These are phyloP conservation scores for Lactifluus hygrophoroides DNA, from an alignment of 768 basidiomycete genomes.

Conservation along the genomic window DNA sequence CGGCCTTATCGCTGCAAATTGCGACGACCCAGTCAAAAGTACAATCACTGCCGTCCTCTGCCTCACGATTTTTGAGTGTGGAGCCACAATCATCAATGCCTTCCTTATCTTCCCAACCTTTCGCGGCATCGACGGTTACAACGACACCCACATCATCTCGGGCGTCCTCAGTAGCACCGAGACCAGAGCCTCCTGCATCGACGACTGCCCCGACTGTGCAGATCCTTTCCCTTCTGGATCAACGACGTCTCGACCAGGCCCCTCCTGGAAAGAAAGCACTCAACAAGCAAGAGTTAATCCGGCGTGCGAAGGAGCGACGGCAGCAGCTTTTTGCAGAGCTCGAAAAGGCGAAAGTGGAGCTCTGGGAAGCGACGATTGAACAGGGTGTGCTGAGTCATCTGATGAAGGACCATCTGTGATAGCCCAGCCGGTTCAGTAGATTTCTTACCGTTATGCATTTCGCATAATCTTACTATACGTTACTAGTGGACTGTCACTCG, in stretches of 20 bases:
- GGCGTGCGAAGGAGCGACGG: constrained; percentile 46
- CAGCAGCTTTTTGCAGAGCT: constrained; percentile 46
- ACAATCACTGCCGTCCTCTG: neutral
- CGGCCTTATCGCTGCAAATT: constrained; percentile 14
- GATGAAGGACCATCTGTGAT: constrained; percentile 26
- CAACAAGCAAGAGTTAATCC: constrained; percentile 39
- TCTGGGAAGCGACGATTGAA: constrained; percentile 71
- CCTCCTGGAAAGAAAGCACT: constrained; percentile 13
- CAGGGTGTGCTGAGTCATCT: constrained; percentile 52
- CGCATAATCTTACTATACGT: neutral
- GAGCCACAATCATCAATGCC: neutral
- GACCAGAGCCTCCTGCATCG: neutral
- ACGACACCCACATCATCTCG: neutral
- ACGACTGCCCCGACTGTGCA: constrained; percentile 7
- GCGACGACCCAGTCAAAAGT: constrained; percentile 6
- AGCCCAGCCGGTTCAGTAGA: neutral
- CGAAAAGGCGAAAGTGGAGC: constrained; percentile 49
- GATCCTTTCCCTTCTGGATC: constrained; percentile 20
- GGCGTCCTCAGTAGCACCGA: neutral
- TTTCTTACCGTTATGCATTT: neutral
- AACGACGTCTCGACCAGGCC: constrained; percentile 9
- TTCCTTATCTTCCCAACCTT: neutral
- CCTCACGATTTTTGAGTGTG: neutral
- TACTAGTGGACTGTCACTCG: neutral
- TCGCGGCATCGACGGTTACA: neutral